A percentile compares a stretch with the other conserved stretches of the same genome.
These are phyloP conservation scores for Fusarium sp. DNA, from an alignment of 2,329 filamentous ascomycete species.

Conservation along the genomic window DNA sequence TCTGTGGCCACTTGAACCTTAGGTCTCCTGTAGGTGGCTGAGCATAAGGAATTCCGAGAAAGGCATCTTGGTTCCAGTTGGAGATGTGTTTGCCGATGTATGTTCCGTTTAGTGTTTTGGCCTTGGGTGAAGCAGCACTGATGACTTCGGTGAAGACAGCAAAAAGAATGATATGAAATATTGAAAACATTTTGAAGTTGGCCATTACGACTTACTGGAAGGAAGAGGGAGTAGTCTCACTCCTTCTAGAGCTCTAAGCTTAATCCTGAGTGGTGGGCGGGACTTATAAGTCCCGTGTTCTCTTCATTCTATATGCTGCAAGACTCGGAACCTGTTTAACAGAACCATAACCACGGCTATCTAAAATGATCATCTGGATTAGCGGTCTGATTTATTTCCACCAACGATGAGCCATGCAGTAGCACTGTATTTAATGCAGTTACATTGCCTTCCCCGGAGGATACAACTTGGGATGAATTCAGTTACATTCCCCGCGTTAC, in stretches of 20 bases:
- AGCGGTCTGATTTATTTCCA: slow-evolving; percentile 16
- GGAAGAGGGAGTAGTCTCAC: too few relatives aligned
- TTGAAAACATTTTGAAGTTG: neutral
- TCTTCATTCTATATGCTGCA: neutral
- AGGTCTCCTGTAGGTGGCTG: slow-evolving; percentile 53
- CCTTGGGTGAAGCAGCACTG: slow-evolving; percentile 25
- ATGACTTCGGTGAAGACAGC: neutral
- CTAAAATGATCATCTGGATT: neutral
- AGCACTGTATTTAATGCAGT: neutral
- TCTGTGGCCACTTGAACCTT: slow-evolving; percentile 53
- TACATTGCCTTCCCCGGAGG: neutral
- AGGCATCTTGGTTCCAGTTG: slow-evolving; percentile 53
- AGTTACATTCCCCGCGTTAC: slow-evolving; percentile 11
- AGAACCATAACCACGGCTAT: neutral
- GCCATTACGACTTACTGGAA: neutral
- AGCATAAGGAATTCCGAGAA: slow-evolving; percentile 56
- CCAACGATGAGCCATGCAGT: slow-evolving; percentile 22
- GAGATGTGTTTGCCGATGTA: slow-evolving; percentile 49
- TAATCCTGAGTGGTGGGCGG: neutral
- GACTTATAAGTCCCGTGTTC: neutral
- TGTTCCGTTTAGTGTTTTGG: slow-evolving; percentile 42
- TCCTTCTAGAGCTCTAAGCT: neutral
- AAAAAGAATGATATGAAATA: neutral
- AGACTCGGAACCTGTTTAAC: neutral
- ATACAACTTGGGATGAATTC: neutral